Evolutionary conservation across 202 grass and related monocot species (phyloP).

Genomic region (Musa balbisiana): DNA sequence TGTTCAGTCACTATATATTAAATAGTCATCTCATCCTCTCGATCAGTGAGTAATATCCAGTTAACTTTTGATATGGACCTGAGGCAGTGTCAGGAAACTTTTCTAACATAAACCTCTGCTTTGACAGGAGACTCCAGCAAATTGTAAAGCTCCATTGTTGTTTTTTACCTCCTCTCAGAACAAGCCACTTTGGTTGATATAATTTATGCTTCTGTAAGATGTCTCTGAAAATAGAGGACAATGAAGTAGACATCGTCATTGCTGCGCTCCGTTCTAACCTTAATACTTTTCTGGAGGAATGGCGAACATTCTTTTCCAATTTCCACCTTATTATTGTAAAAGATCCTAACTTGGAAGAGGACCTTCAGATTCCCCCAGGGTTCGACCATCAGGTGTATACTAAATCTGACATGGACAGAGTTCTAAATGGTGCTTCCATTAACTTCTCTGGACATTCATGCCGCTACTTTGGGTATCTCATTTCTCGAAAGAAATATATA

Average conservation of each 20-base stretch:
- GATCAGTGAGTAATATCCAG: not conserved
- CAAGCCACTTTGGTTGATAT: not conserved
- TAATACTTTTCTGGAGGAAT: slow-evolving; percentile 69
- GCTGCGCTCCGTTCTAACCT: slow-evolving; percentile 74
- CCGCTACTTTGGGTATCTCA: slow-evolving; percentile 87
- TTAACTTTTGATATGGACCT: not conserved
- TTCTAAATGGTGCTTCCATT: slow-evolving; percentile 49
- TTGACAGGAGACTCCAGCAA: not conserved
- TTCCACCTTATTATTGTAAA: slow-evolving; percentile 83
- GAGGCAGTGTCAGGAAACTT: not conserved
- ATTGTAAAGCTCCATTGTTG: not conserved
- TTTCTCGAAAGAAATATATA: slow-evolving; percentile 84
- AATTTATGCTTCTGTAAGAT: slow-evolving; percentile 31
- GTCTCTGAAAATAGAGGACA: slow-evolving; percentile 61
- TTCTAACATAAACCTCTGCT: not conserved
- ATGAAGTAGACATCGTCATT: slow-evolving; percentile 89
- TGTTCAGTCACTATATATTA: too few relatives aligned
- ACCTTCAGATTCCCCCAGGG: slow-evolving; percentile 62
- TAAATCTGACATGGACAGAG: slow-evolving; percentile 60
- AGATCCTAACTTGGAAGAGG: slow-evolving; percentile 58
- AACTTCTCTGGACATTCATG: slow-evolving; percentile 80
- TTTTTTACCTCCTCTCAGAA: not conserved
- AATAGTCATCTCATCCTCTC: too few relatives aligned
- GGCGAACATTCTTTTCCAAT: slow-evolving; percentile 74
- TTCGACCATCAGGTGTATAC: slow-evolving; percentile 74